Conservation (phyloP, 345 rosid genomes). For the Syzygium aromaticum region DNA sequence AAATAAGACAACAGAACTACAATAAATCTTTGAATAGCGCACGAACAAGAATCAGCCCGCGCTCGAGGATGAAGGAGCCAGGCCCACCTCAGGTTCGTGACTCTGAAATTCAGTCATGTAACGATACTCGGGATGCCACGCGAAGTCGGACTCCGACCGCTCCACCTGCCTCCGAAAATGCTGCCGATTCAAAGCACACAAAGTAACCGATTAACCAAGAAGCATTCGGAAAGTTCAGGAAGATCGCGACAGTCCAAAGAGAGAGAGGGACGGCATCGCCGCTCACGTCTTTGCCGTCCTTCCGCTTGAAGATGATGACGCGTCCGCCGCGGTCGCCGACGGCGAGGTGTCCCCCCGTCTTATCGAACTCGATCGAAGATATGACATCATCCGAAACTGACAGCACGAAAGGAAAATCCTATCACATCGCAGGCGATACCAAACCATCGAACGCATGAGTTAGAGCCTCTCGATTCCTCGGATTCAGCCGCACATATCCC, state of each 20-base stretch:
- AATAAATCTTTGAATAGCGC: not conserved
- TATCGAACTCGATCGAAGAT: constrained; percentile 46
- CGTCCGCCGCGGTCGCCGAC: constrained; percentile 66
- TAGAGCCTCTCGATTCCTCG: not conserved
- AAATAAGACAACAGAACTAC: not conserved
- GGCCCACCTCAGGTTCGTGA: constrained; percentile 60
- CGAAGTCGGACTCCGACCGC: constrained; percentile 22
- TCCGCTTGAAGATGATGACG: constrained; percentile 40
- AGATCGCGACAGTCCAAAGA: not conserved
- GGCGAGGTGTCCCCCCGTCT: constrained; percentile 48
- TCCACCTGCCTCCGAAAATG: constrained; percentile 36
- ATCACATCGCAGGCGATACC: not conserved
- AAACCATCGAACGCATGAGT: not conserved
- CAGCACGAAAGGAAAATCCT: not conserved
- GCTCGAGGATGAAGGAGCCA: not conserved
- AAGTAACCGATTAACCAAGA: constrained; percentile 7
- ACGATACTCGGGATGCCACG: constrained; percentile 31
- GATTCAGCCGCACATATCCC: not conserved
- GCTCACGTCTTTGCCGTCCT: constrained; percentile 22
- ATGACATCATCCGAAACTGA: constrained; percentile 32
- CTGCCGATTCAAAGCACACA: constrained; percentile 11
- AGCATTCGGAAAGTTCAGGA: not conserved
- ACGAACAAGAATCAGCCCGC: not conserved
- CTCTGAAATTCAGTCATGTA: constrained; percentile 67
- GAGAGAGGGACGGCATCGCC: not conserved